Evolutionary conservation across 495 filamentous ascomycete species (phyloP), one percentile per base, ranked within the genome.

Genomic region (Sporormia fimetaria): DNA sequence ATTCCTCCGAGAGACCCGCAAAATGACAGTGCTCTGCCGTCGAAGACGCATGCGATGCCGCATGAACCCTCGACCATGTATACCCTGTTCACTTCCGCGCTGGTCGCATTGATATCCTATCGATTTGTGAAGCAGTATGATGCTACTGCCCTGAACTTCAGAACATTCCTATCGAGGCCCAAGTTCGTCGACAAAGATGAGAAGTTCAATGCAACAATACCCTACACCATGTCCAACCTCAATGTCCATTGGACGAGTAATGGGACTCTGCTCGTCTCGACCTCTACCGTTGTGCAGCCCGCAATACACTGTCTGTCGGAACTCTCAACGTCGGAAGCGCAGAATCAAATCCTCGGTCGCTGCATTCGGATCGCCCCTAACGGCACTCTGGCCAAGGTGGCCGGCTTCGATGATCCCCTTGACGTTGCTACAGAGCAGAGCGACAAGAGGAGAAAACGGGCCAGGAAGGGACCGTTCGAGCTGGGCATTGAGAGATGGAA

Each of bases 91-190:
- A 57, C 51, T 18, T 51, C 49, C 15, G 35, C 53, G 22, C 41
- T 59, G 29, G 32, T 54, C 32, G 47, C 49, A 18, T 31, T 42
- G 9, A 30, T 61, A n/a, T 55, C 54, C 9, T 59, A 48, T 26
- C 27, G 40, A 26, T 29, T 61, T 18, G 51, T 52, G 8, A 45
- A 30, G 39, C 39, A 47, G 28, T 41, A 48, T 23, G 31, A 28
- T 11, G 42, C 43, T 12, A 28, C 56, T 30, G 51, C 58, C n/a
- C 42, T 61, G 25, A 57, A 61, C 30, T 52, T 41, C 23, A 46
- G 51, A 34, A 59, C 54, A 11, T 54, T 61, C 20, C n/a, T 59
- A 33, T 37, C 38, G 11, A 49, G 39, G 18, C 29, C 35, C n/a
- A 11, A 21, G 16, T 18, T 16, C 28, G 12, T 31, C 25, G 35